These are phyloP conservation scores for Fraxinus sp. DNA, from an alignment of 305 asterid species.

Conservation along the genomic window DNA sequence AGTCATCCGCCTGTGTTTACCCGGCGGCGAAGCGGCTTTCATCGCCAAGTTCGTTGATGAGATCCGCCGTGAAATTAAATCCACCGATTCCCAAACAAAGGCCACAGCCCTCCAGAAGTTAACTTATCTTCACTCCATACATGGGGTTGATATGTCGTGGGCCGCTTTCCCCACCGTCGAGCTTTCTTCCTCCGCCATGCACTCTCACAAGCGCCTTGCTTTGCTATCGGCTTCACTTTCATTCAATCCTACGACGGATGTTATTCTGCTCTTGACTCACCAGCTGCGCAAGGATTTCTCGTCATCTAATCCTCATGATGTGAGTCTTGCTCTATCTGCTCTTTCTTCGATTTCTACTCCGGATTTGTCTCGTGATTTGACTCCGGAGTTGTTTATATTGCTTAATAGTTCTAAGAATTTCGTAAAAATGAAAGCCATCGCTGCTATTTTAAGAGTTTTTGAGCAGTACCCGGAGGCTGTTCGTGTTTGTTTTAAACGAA, in stretches of 20 bases:
- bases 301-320: conserved; percentile 65
- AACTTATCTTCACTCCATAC: conserved; percentile 80
- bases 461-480: conserved; percentile 81
- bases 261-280: conserved; percentile 80
- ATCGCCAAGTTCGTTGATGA: conserved; percentile 66
- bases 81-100: conserved; percentile 70
- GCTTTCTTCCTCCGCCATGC: conserved; percentile 67
- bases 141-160: conserved; percentile 73
- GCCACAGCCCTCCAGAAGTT: conserved; percentile 76
- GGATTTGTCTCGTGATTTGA: conserved; percentile 85
- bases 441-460: conserved; percentile 61
- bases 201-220: conserved; percentile 68
- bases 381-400: conserved; percentile 70
- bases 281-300: conserved; percentile 92
- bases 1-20: conserved; percentile 55
- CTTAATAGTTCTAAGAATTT: conserved; percentile 51
- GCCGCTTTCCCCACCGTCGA: conserved; percentile 87
- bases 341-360: conserved; percentile 63
- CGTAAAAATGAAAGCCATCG: conserved; percentile 67
- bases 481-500: conserved; percentile 83
- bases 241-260: conserved; percentile 84
- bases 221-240: conserved; percentile 75
- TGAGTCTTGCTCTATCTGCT: conserved; percentile 70
- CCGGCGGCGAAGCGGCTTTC: conserved; percentile 51
- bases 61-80: conserved; percentile 92